A percentile compares a stretch with the other conserved stretches of the same genome.
Conservation (phyloP, 306 rosid species). For the Clitoria ternatea region DNA sequence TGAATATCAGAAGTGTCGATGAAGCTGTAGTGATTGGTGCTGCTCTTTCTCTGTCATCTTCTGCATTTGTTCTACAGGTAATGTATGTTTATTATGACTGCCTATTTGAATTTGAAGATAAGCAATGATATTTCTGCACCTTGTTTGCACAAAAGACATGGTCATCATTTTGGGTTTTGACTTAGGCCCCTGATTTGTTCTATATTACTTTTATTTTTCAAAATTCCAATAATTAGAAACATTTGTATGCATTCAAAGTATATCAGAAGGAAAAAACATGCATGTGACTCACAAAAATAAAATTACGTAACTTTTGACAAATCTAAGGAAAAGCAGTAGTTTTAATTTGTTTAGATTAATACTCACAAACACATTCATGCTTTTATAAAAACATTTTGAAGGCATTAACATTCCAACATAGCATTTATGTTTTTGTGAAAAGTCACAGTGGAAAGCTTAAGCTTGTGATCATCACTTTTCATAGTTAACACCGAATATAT, state of each 20-base stretch:
- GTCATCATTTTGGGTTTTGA: not conserved
- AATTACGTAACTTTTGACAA: not conserved
- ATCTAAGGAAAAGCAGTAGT: not conserved
- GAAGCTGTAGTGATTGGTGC: conserved; percentile 99
- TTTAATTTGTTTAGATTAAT: not conserved
- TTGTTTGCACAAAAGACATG: conserved; percentile 8
- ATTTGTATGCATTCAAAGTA: not conserved
- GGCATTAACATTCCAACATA: not conserved
- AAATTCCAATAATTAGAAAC: not conserved
- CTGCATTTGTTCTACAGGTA: conserved; percentile 99
- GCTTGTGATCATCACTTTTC: conserved; percentile 1
- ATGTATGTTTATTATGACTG: conserved; percentile 16
- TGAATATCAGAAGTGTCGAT: conserved; percentile 93
- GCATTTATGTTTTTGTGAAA: not conserved
- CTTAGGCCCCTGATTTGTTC: not conserved
- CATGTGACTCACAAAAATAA: not conserved
- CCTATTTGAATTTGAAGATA: not conserved
- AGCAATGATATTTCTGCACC: not conserved
- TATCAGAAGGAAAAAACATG: not conserved
- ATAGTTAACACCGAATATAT: not conserved
- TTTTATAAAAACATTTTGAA: not conserved
- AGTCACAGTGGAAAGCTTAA: not conserved
- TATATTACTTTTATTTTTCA: not conserved
- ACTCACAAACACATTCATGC: not conserved
- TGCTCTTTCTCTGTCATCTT: conserved; percentile 94